phyloP scores from a whole-genome alignment of 73 alveolate species.

The Stentor roeselii region DNA sequence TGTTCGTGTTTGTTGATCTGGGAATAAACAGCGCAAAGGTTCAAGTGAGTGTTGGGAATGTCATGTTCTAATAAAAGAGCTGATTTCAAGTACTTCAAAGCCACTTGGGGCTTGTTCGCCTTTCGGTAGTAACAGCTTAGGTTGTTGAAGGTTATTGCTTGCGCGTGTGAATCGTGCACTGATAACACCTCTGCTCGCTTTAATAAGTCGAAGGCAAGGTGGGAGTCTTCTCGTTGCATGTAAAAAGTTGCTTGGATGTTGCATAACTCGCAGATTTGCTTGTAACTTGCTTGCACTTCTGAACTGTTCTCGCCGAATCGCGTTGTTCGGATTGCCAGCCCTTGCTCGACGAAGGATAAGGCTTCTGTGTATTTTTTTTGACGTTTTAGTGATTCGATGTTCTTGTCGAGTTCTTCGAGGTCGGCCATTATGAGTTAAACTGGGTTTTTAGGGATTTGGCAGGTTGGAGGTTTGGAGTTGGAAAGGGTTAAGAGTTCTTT shows the following conservation, averaged over 20 bases:
- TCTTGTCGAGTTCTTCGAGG: slow-evolving; percentile 59
- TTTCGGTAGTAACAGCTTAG: slow-evolving; percentile 81
- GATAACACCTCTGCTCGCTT: slow-evolving; percentile 78
- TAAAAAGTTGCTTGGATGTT: slow-evolving; percentile 76
- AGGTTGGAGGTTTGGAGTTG: too few relatives aligned
- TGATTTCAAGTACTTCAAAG: slow-evolving; percentile 70
- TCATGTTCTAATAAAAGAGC: slow-evolving; percentile 62
- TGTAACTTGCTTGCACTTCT: slow-evolving; percentile 66
- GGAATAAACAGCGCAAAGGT: slow-evolving; percentile 77
- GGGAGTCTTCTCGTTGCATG: slow-evolving; percentile 73
- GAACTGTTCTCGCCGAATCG: slow-evolving; percentile 68
- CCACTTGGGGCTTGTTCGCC: slow-evolving; percentile 62
- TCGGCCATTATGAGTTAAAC: slow-evolving; percentile 45
- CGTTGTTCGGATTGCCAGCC: slow-evolving; percentile 45
- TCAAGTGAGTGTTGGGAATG: slow-evolving; percentile 79
- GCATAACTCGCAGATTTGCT: slow-evolving; percentile 72
- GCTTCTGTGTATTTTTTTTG: slow-evolving; percentile 63
- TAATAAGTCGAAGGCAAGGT: slow-evolving; percentile 72
- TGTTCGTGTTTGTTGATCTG: slow-evolving; percentile 67
- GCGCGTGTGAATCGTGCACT: slow-evolving; percentile 54
- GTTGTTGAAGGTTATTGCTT: slow-evolving; percentile 82
- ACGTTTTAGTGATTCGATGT: slow-evolving; percentile 33
- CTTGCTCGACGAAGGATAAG: slow-evolving; percentile 61
- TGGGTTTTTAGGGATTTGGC: too few relatives aligned
- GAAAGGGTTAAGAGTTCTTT: too few relatives aligned